These are phyloP conservation scores for Cladosporium phlei DNA, from an alignment of 2,329 filamentous ascomycete species.

Conservation along the genomic window DNA sequence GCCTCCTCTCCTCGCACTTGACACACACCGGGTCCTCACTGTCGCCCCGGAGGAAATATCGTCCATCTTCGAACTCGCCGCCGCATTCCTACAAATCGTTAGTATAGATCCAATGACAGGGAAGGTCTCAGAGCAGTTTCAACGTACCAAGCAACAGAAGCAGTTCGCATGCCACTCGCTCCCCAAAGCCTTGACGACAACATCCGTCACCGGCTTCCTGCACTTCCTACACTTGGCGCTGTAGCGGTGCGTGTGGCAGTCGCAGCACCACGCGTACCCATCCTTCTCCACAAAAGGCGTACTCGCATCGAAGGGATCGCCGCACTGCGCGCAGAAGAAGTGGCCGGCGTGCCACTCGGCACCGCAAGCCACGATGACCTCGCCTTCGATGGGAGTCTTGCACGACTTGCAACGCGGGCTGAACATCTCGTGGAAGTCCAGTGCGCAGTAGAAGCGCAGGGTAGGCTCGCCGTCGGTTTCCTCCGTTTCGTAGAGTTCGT, in stretches of 20 bases:
- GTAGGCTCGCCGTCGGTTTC: constrained; percentile 62
- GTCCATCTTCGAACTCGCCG: constrained; percentile 56
- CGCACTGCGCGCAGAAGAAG: constrained; percentile 98
- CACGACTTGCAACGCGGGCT: constrained; percentile 92
- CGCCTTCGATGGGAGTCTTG: constrained; percentile 91
- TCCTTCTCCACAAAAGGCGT: constrained; percentile 95
- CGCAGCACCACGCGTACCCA: constrained; percentile 93
- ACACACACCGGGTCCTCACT: constrained; percentile 58
- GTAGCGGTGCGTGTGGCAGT: constrained; percentile 86
- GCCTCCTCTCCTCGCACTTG: constrained; percentile 55
- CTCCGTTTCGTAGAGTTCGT: constrained; percentile 35
- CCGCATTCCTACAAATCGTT: constrained; percentile 49
- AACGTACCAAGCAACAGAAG: constrained; percentile 67
- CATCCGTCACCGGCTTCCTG: constrained; percentile 75
- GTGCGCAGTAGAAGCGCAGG: constrained; percentile 87
- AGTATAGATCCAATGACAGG: constrained; percentile 16
- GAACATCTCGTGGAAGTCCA: constrained; percentile 97
- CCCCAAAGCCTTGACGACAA: constrained; percentile 83
- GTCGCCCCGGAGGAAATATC: constrained; percentile 59
- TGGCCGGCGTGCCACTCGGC: constrained; percentile 96
- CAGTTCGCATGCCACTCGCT: constrained; percentile 91
- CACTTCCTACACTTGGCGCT: constrained; percentile 86
- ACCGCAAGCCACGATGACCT: constrained; percentile 88
- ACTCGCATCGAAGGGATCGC: constrained; percentile 63
- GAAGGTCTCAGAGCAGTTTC: neutral